A percentile compares a stretch with the other conserved stretches of the same genome.
Conservation (phyloP, 169 alveolate genomes). For the Condylostoma magnum region DNA sequence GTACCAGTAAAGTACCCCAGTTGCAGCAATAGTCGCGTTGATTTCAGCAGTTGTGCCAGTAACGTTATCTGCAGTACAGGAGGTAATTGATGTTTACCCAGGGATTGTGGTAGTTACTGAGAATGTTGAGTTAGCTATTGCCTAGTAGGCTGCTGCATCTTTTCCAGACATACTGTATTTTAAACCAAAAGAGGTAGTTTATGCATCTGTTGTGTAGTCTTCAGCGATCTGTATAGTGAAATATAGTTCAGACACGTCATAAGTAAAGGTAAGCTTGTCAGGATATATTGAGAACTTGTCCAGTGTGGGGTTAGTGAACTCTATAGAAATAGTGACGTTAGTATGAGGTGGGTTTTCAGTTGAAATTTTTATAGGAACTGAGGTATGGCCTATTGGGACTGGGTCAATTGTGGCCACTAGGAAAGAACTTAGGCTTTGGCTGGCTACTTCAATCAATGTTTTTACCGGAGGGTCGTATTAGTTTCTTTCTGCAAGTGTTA, state of each 20-base stretch:
- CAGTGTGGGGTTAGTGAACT: no score
- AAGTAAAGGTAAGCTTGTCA: background rate
- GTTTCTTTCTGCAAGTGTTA: background rate
- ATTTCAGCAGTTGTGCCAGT: no score
- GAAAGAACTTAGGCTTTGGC: background rate
- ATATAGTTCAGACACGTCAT: background rate
- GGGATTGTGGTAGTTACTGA: no score
- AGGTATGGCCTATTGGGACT: background rate
- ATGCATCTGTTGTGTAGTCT: background rate
- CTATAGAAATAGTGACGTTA: background rate
- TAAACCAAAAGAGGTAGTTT: background rate
- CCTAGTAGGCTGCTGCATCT: background rate
- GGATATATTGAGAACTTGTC: background rate
- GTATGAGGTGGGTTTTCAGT: background rate
- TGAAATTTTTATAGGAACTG: background rate
- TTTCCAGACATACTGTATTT: background rate
- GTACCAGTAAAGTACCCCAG: no score
- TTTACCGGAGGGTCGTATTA: background rate
- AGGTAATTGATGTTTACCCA: no score
- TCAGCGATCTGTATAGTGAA: background rate
- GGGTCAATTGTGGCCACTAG: background rate
- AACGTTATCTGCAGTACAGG: no score
- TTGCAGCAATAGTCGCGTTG: no score
- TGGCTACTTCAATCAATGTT: background rate
- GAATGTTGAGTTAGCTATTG: background rate